Evolutionary conservation across 805 yeast species (phyloP).

Genomic region (Candida dendrica): DNA sequence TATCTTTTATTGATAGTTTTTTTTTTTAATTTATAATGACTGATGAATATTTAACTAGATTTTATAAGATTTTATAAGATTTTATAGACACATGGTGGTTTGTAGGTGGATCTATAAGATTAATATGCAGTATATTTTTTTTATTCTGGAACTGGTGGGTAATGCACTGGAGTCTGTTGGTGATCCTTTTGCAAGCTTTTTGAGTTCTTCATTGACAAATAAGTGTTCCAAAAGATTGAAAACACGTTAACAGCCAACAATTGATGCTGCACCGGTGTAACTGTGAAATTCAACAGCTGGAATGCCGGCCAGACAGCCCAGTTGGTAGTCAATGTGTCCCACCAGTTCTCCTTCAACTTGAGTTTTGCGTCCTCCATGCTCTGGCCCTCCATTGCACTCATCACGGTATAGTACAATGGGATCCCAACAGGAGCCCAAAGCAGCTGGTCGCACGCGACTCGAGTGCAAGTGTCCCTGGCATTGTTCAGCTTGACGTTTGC

Average conservation of each 20-base stretch:
- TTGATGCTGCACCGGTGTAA: slow-evolving; percentile 68
- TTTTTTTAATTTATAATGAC: background rate
- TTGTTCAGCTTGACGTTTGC: slow-evolving; percentile 11
- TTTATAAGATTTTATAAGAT: too few species aligned
- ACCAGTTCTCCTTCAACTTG: slow-evolving; percentile 45
- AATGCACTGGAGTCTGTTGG: slow-evolving; percentile 23
- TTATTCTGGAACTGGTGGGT: slow-evolving; percentile 34
- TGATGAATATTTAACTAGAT: background rate
- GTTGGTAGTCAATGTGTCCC: slow-evolving; percentile 64
- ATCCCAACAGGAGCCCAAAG: slow-evolving; percentile 73
- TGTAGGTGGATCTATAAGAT: too few species aligned
- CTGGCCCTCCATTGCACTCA: slow-evolving; percentile 60
- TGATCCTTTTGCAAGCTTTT: slow-evolving; percentile 5
- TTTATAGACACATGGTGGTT: too few species aligned
- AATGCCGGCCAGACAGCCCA: slow-evolving; percentile 91
- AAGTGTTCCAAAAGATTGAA: slow-evolving; percentile 81
- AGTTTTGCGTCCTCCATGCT: slow-evolving; percentile 29
- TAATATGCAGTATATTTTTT: too few species aligned
- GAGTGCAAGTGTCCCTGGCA: slow-evolving; percentile 29
- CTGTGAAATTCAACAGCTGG: slow-evolving; percentile 68
- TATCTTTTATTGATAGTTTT: too few species aligned
- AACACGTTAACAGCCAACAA: slow-evolving; percentile 62
- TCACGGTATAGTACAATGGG: slow-evolving; percentile 61
- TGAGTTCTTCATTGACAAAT: slow-evolving; percentile 55
- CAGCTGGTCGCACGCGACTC: slow-evolving; percentile 67